A percentile compares a stretch with the other conserved stretches of the same genome.
Evolutionary conservation across 2,329 filamentous ascomycete species (phyloP).

Genomic region (Dactylellina drechsleri): DNA sequence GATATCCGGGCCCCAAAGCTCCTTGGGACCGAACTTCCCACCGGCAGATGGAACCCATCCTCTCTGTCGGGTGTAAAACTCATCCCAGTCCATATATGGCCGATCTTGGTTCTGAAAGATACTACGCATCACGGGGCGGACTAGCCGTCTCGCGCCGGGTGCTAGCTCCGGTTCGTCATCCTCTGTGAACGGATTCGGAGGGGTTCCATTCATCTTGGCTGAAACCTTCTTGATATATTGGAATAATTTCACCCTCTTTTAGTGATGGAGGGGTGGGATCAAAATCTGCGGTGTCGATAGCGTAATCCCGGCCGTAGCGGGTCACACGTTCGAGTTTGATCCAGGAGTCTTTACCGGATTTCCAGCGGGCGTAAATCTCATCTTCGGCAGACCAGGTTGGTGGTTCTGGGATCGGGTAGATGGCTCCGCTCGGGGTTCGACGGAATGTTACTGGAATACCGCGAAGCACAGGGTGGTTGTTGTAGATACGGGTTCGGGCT

Average conservation of each 20-base stretch:
- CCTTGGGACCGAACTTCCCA: background rate
- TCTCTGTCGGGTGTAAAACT: constrained; percentile 1
- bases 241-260: background rate
- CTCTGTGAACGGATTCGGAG: background rate
- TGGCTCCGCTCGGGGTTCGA: background rate
- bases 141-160: background rate
- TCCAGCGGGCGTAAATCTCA: background rate
- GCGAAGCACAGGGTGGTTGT: background rate
- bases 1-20: background rate
- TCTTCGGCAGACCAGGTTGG: background rate
- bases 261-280: background rate
- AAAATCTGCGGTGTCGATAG: background rate
- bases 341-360: background rate
- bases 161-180: background rate
- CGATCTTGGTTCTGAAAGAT: background rate
- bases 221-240: constrained; percentile 3
- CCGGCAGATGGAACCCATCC: background rate
- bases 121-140: background rate
- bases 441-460: background rate
- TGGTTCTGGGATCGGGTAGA: background rate
- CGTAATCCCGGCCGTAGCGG: background rate
- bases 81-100: background rate
- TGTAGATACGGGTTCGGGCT: background rate
- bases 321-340: background rate
- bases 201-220: background rate